Evolutionary conservation across 2,329 filamentous ascomycete species (phyloP), one percentile per base, ranked within the genome.

Genomic region (Phyllosticta citriasiana): DNA sequence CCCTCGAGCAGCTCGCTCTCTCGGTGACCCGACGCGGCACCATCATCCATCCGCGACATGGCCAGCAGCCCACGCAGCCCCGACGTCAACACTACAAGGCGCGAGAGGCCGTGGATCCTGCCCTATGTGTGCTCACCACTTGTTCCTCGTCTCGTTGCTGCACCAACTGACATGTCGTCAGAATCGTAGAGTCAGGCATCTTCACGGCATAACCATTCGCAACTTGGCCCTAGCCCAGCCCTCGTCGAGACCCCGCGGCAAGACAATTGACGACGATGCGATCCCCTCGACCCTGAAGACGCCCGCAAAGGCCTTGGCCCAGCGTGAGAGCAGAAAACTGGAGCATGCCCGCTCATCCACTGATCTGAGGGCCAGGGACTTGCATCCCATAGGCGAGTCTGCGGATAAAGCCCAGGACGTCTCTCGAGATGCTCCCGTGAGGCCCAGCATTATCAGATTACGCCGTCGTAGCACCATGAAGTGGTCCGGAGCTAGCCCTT

Each of bases 141-240:
- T 47, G 16, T n/a, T n/a, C 3, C 19, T 3, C 4, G 14, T 40
- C 35, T 22, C 10, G 35, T 14, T 14, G 35, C 10, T 26, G n/a
- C 24, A 9, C 12, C 25, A 16, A 4, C 54, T 27, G 16, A 33
- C 3, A 14, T n/a, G 16, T 12, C 54, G 22, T 56, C 67, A 94
- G 81, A 97, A 96, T 73, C 89, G 91, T 72, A 91, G 88, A 73
- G 80, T 97, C 59, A 86, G 93, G 60, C 92, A 97, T 78, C 82
- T 97, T 4, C 87, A 89, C 68, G 91, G 90, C 66, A 84, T 97
- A 67, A 93, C 89, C 61, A 78, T 97, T 57, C 89, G 93, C 62
- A 97, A 97, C 73, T 79, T 97, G 53, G 86, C 85, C 64, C 86
- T 96, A n/a, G 66, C 66, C 79, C 78, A 25, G 79, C 78, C 64